Conservation (phyloP, 176 grass and related monocot genomes). For the Musa acuminata region DNA sequence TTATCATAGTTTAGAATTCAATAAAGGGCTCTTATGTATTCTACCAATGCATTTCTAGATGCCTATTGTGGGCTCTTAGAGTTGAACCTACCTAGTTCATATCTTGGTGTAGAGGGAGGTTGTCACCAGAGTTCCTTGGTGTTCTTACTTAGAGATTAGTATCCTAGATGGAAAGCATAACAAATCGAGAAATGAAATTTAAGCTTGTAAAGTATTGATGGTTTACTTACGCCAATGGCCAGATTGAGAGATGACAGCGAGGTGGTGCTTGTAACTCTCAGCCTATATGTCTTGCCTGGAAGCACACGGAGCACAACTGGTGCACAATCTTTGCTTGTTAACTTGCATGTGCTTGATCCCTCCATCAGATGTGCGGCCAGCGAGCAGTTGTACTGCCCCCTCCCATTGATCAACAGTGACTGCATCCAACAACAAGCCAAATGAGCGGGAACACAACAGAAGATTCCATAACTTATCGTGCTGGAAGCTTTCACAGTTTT, state of each 20-base stretch:
- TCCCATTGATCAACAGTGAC: conserved; percentile 74
- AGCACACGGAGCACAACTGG: conserved; percentile 41
- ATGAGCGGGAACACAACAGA: neutral
- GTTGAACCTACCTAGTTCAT: no score
- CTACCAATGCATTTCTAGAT: no score
- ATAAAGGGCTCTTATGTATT: no score
- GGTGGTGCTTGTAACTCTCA: conserved; percentile 70
- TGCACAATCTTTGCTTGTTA: conserved; percentile 37
- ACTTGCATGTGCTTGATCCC: conserved; percentile 30
- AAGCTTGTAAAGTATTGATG: neutral
- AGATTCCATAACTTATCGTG: neutral
- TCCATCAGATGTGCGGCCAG: conserved; percentile 35
- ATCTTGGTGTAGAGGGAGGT: no score
- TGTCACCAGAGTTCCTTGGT: neutral
- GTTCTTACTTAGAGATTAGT: neutral
- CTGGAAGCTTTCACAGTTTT: neutral
- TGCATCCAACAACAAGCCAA: conserved; percentile 27
- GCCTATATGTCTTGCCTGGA: conserved; percentile 70
- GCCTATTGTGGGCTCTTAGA: no score
- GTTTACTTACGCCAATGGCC: conserved; percentile 43
- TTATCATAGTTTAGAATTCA: no score
- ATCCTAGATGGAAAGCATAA: neutral
- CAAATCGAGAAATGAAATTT: neutral
- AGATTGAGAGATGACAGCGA: conserved; percentile 75
- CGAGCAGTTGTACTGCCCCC: conserved; percentile 73